A percentile compares a stretch with the other conserved stretches of the same genome.
phyloP scores from a whole-genome alignment of 73 alveolate species.

The Paramecium octaurelia region DNA sequence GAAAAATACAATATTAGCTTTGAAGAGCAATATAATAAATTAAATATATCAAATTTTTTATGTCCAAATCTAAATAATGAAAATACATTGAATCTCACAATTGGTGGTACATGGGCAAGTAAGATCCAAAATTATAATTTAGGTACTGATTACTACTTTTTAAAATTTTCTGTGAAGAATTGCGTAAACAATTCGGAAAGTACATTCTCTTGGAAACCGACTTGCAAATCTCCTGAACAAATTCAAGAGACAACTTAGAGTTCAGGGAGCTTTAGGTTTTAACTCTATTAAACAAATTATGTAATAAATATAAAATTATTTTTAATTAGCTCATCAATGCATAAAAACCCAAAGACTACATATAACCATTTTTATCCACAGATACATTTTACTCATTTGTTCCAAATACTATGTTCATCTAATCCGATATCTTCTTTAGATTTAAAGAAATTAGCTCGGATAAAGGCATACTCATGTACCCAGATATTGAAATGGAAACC shows the following conservation, averaged over 20 bases:
- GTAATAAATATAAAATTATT: neutral
- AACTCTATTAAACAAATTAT: neutral
- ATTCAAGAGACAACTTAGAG: neutral
- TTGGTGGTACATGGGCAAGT: conserved; percentile 23
- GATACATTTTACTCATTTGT: neutral
- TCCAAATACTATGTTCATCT: neutral
- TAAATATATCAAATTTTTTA: neutral
- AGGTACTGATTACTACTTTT: neutral
- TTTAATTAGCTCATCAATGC: neutral
- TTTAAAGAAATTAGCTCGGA: neutral
- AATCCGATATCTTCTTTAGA: neutral
- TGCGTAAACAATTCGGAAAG: conserved; percentile 28
- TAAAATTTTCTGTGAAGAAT: conserved; percentile 15
- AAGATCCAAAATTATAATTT: neutral
- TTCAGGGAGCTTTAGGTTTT: neutral
- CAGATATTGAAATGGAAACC: neutral
- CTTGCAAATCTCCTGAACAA: neutral
- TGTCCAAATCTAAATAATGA: neutral
- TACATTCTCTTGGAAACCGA: conserved; percentile 47
- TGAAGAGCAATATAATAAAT: neutral
- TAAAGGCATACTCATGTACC: neutral
- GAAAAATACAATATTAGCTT: neutral
- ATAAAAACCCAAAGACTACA: neutral
- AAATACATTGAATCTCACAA: neutral
- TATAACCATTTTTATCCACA: neutral